These are phyloP conservation scores for Mortierella antarctica DNA, from an alignment of 192 early-diverging fungal species.

Conservation along the genomic window DNA sequence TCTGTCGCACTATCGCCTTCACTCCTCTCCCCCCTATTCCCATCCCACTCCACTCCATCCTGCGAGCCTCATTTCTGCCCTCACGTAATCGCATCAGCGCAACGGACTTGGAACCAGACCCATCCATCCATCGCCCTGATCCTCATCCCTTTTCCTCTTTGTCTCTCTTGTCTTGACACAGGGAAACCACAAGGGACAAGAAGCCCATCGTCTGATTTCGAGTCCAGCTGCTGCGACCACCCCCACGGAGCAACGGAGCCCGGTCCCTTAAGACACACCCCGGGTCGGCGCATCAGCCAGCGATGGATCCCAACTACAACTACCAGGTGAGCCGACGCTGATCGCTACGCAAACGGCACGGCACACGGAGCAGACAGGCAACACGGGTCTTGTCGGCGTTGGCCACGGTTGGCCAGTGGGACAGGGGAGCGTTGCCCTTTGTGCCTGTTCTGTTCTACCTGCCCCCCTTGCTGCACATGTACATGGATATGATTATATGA, in stretches of 20 bases:
- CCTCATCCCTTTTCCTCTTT: constrained; percentile 2
- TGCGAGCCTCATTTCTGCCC: neutral
- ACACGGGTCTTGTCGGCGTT: no score
- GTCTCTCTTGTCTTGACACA: neutral
- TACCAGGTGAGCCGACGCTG: constrained; percentile 39
- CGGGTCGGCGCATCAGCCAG: neutral
- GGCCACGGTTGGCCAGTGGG: no score
- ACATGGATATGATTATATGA: neutral
- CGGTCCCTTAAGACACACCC: neutral
- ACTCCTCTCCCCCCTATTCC: neutral
- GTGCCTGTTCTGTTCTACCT: no score
- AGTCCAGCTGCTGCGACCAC: neutral
- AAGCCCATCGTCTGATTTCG: neutral
- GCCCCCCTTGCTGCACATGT: neutral
- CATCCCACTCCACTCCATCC: neutral
- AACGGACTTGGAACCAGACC: neutral
- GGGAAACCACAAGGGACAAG: neutral
- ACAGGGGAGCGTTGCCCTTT: no score
- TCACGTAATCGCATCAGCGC: neutral
- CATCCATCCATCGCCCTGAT: neutral
- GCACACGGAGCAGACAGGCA: no score
- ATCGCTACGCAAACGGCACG: neutral
- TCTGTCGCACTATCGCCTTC: neutral
- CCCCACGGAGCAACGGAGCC: neutral
- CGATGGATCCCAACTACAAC: constrained; percentile 52